These are phyloP conservation scores for Gastrolobium villosum DNA, from an alignment of 306 rosid species.

Conservation along the genomic window DNA sequence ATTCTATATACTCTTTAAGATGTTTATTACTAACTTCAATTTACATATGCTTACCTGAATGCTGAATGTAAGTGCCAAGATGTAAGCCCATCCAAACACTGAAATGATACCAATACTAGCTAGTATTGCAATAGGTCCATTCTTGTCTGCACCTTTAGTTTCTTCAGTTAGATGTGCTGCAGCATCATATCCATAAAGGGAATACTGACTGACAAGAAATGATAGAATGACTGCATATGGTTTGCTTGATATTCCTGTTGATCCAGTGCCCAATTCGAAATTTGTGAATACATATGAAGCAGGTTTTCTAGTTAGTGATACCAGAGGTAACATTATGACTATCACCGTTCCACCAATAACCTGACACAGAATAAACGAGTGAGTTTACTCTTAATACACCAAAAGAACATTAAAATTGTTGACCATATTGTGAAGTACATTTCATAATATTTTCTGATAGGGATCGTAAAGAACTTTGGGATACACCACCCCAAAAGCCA, in stretches of 20 bases:
- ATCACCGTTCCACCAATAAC: conserved; percentile 77
- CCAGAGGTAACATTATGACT: conserved; percentile 84
- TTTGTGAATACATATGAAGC: conserved; percentile 84
- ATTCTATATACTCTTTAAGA: conserved; percentile 8
- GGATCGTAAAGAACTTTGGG: no score
- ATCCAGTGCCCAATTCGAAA: conserved; percentile 59
- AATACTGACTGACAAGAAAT: conserved; percentile 88
- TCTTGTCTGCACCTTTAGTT: conserved; percentile 90
- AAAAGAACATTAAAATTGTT: background rate
- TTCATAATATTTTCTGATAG: conserved; percentile 1
- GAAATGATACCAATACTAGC: conserved; percentile 84
- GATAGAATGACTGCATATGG: conserved; percentile 89
- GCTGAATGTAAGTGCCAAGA: conserved; percentile 90
- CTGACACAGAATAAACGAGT: conserved; percentile 51
- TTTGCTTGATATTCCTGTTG: conserved; percentile 83
- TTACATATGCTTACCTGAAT: conserved; percentile 66
- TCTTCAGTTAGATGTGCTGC: conserved; percentile 95
- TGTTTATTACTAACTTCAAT: background rate
- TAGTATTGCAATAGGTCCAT: conserved; percentile 86
- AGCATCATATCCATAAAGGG: conserved; percentile 90
- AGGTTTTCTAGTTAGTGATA: conserved; percentile 69
- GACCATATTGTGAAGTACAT: conserved; percentile 11
- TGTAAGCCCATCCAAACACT: conserved; percentile 88
- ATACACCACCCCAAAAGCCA: no score
- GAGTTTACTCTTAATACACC: conserved; percentile 11